Conservation (phyloP, 192 early-diverging fungal species). For the Polychytrium aggregatum region DNA sequence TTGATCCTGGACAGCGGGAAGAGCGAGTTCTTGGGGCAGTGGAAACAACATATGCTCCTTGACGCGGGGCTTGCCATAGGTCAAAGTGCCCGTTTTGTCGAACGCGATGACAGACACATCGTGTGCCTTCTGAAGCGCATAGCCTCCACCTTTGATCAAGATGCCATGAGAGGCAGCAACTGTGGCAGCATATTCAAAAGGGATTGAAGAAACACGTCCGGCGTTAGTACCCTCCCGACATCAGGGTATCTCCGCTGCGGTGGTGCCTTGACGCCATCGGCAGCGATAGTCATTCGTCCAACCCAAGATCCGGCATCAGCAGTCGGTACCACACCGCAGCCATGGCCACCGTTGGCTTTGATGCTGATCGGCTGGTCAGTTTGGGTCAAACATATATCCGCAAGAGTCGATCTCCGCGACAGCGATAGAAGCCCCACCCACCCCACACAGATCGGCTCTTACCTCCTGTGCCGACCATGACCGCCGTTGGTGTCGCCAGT, state of each 20-base stretch:
- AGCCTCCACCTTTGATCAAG: constrained; percentile 71
- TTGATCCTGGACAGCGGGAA: constrained; percentile 11
- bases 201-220: background rate
- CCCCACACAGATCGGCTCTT: background rate
- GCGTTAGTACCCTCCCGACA: too few relatives aligned
- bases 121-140: constrained; percentile 56
- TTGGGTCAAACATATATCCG: too few relatives aligned
- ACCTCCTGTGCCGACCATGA: constrained; percentile 95
- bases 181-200: background rate
- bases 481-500: constrained; percentile 90
- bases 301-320: too few relatives aligned
- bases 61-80: constrained; percentile 55
- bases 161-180: constrained; percentile 91
- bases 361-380: too few relatives aligned
- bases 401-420: too few relatives aligned
- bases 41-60: constrained; percentile 13
- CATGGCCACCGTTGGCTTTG: too few relatives aligned
- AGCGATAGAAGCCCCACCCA: too few relatives aligned
- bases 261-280: too few relatives aligned
- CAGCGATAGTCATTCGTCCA: too few relatives aligned
- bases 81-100: constrained; percentile 81
- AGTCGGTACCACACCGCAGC: too few relatives aligned
- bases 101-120: constrained; percentile 52
- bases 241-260: too few relatives aligned
- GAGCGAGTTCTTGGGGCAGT: background rate